Conservation (phyloP, 805 yeast species). For the Saccharomycopsis selenospora region DNA sequence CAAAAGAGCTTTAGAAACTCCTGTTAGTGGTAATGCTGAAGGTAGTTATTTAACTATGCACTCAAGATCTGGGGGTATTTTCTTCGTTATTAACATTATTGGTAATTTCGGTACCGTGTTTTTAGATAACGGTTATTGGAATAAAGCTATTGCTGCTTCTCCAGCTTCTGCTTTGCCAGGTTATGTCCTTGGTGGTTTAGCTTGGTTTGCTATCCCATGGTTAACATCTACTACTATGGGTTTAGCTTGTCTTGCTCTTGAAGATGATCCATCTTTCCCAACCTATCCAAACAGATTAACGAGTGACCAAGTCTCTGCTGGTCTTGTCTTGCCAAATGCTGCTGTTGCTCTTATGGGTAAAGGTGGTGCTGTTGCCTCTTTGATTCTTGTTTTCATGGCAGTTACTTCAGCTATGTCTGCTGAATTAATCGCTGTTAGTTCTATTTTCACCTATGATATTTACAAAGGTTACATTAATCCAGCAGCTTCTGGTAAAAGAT, state of each 20-base stretch:
- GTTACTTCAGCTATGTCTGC: constrained; percentile 91
- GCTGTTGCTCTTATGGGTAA: constrained; percentile 80
- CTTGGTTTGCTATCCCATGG: constrained; percentile 90
- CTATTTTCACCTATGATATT: constrained; percentile 78
- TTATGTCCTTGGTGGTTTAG: constrained; percentile 78
- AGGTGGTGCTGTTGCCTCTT: constrained; percentile 81
- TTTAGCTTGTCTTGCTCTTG: constrained; percentile 70
- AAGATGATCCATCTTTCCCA: constrained; percentile 65
- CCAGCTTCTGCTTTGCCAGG: constrained; percentile 85
- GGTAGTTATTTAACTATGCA: constrained; percentile 88
- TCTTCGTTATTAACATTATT: constrained; percentile 79
- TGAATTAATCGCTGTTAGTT: constrained; percentile 81
- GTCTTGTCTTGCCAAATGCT: constrained; percentile 59
- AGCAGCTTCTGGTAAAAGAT: constrained; percentile 62
- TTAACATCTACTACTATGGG: constrained; percentile 81
- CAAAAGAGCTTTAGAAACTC: constrained; percentile 43
- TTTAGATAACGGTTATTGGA: constrained; percentile 82
- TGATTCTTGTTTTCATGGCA: constrained; percentile 81
- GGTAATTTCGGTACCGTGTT: constrained; percentile 90
- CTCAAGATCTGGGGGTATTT: constrained; percentile 80
- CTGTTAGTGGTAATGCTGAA: constrained; percentile 71
- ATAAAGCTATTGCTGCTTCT: constrained; percentile 79
- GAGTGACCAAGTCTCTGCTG: constrained; percentile 68
- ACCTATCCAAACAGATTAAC: constrained; percentile 66
- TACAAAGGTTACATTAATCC: constrained; percentile 78